phyloP scores from a whole-genome alignment of 345 rosid genomes.

The Combretum micranthum region DNA sequence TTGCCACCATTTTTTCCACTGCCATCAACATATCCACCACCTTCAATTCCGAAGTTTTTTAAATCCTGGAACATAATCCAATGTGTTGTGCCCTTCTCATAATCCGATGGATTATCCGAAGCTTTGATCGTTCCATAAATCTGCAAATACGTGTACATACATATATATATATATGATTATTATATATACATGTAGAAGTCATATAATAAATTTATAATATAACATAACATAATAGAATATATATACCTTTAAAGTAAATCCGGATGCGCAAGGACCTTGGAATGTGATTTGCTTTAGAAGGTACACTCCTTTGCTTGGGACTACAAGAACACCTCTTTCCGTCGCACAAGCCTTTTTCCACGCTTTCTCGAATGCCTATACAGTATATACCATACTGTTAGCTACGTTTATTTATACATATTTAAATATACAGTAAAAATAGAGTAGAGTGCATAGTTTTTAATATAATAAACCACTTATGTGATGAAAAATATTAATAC shows the following conservation, averaged over 20 bases:
- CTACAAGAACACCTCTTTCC: slow-evolving; percentile 9
- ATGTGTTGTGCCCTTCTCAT: slow-evolving; percentile 25
- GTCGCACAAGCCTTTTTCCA: slow-evolving; percentile 35
- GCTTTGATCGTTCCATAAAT: slow-evolving; percentile 69
- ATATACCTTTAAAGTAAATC: slow-evolving; percentile 9
- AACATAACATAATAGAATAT: too few species aligned
- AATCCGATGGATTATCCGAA: slow-evolving; percentile 34
- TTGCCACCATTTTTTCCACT: slow-evolving; percentile 73
- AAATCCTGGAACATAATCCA: slow-evolving; percentile 62
- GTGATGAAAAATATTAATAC: too few species aligned
- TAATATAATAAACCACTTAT: too few species aligned
- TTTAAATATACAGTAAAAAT: too few species aligned
- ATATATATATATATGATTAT: too few species aligned
- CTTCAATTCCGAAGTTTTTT: slow-evolving; percentile 48
- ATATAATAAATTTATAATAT: neutral
- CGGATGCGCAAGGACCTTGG: slow-evolving; percentile 18
- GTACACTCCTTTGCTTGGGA: slow-evolving; percentile 11
- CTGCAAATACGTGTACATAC: slow-evolving; percentile 17
- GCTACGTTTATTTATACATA: neutral
- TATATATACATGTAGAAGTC: too few species aligned
- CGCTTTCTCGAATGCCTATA: slow-evolving; percentile 53
- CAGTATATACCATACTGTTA: neutral
- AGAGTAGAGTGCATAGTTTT: too few species aligned
- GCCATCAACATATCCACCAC: slow-evolving; percentile 78
- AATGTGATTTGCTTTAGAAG: slow-evolving; percentile 12